Evolutionary conservation across 208 protist genomes (phyloP), one percentile per base, ranked within the genome.

Genomic region (Crithidia expoeki): DNA sequence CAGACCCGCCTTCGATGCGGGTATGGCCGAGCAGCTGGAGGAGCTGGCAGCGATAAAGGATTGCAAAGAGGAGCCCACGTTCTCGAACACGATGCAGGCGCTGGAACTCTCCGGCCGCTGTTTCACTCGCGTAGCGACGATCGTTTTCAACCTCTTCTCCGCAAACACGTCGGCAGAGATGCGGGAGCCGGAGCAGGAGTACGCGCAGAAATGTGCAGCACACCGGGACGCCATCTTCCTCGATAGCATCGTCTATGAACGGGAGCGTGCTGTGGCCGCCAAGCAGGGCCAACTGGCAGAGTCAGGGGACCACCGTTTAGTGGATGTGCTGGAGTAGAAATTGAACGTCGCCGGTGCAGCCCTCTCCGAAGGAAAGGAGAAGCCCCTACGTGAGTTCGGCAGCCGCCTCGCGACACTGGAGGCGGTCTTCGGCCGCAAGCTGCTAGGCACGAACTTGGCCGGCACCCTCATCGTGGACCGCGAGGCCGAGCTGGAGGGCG

Each of bases 201-300:
- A 78, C 49, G 76, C 77, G 21, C 68, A 72, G 2, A 68, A 57
- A 23, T 74, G 83, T 46, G 64, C 83, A 5, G 59, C 52, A 23
- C 83, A 89, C 57, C 51, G 62, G 36, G 83, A 89, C 50, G 66
- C 42, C 36, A 77, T 89, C 62, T 81, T 72, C 64, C 72, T 89
- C 30, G 74, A 89, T 66, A 66, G 51, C 52, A 61, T 68, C 6
- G 72, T 89, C 23, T 85, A 79, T 58, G 68, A 65, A 36, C 83
- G 83, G 19, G 57, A 85, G 21, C 79, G 74, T 32, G 69, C 76
- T 16, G 76, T 89, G 27, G 69, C 67, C 53, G 46, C 71, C 17
- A 52, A 42, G 7, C 73, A 65, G 19, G 72, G 32, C n/a, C 17
- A 25, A 42, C 74, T 83, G n/a, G 17, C 36, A 17, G 76, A 79